A percentile compares a stretch with the other conserved stretches of the same genome.
Evolutionary conservation across 1,284 basidiomycete genomes (phyloP).

Genomic region (Ustilago vetiveriae): DNA sequence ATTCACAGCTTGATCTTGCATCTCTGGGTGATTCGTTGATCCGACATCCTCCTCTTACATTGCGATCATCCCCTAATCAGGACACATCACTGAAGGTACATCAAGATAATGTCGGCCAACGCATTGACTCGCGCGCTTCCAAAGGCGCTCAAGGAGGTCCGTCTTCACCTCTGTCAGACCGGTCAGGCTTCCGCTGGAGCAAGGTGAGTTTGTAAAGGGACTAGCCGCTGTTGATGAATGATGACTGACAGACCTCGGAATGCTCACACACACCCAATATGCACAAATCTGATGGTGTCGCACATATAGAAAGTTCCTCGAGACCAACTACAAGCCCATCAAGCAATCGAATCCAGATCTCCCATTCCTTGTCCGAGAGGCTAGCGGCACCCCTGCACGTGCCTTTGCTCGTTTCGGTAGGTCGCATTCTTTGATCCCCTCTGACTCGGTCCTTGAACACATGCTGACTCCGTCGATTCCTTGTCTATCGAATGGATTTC

Average conservation of each 20-base stretch:
- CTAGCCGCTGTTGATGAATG: not conserved
- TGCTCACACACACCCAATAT: too few species aligned
- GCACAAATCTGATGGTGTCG: too few species aligned
- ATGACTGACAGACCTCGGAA: conserved; percentile 1
- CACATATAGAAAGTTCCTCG: conserved; percentile 58
- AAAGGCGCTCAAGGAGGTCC: conserved; percentile 63
- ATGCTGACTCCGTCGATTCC: not conserved
- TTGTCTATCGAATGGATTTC: too few species aligned
- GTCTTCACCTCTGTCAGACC: conserved; percentile 65
- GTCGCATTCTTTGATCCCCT: conserved; percentile 20
- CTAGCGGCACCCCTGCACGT: conserved; percentile 60
- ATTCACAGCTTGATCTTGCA: not conserved
- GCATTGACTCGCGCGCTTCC: conserved; percentile 59
- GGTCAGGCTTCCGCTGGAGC: conserved; percentile 61
- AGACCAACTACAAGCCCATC: conserved; percentile 61
- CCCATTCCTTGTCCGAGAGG: conserved; percentile 65
- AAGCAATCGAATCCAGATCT: conserved; percentile 65
- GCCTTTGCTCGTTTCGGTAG: conserved; percentile 65
- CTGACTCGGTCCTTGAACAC: not conserved
- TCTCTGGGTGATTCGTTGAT: conserved; percentile 1
- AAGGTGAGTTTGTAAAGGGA: conserved; percentile 51
- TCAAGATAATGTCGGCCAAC: conserved; percentile 59
- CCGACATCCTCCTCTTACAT: not conserved
- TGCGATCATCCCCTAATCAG: conserved; percentile 4
- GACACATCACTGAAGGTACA: too few species aligned